Conservation (phyloP, 2,329 filamentous ascomycete genomes). For the Fonsecaea pugnacius region DNA sequence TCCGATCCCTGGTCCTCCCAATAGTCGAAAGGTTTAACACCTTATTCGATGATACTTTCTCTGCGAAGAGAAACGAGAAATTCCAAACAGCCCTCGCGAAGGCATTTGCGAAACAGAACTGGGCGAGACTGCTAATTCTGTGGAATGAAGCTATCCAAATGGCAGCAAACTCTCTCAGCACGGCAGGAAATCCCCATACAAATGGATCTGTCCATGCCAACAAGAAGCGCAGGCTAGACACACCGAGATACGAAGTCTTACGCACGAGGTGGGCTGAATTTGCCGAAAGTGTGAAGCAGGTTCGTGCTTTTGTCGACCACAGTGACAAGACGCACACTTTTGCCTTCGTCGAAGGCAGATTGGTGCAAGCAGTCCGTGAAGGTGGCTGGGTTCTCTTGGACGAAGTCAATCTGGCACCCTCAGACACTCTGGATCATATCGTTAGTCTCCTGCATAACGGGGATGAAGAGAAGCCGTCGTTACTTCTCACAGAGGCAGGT, state of each 20-base stretch:
- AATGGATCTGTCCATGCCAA: conserved; percentile 50
- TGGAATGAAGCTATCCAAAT: conserved; percentile 90
- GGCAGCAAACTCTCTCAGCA: conserved; percentile 70
- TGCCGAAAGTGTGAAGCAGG: conserved; percentile 71
- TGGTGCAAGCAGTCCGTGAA: conserved; percentile 93
- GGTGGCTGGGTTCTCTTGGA: conserved; percentile 97
- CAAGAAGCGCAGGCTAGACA: conserved; percentile 72
- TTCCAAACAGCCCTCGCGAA: conserved; percentile 83
- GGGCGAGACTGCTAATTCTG: conserved; percentile 81
- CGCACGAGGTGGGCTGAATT: conserved; percentile 82
- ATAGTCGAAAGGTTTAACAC: conserved; percentile 93
- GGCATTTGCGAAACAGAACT: conserved; percentile 78
- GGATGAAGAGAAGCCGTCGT: conserved; percentile 72
- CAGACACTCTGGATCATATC: conserved; percentile 92
- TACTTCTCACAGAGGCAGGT: conserved; percentile 89
- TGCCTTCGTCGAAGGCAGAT: conserved; percentile 92
- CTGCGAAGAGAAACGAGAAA: conserved; percentile 80
- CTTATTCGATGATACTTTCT: conserved; percentile 85
- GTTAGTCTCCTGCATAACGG: conserved; percentile 81
- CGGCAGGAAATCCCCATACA: conserved; percentile 37
- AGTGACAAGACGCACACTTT: conserved; percentile 83
- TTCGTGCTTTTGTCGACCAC: conserved; percentile 75
- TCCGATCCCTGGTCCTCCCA: conserved; percentile 82
- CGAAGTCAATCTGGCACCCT: conserved; percentile 94
- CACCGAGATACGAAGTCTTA: conserved; percentile 57